Base-by-base conservation (phyloP, 495 filamentous ascomycete genomes). In the Daldinia decipiens region DNA sequence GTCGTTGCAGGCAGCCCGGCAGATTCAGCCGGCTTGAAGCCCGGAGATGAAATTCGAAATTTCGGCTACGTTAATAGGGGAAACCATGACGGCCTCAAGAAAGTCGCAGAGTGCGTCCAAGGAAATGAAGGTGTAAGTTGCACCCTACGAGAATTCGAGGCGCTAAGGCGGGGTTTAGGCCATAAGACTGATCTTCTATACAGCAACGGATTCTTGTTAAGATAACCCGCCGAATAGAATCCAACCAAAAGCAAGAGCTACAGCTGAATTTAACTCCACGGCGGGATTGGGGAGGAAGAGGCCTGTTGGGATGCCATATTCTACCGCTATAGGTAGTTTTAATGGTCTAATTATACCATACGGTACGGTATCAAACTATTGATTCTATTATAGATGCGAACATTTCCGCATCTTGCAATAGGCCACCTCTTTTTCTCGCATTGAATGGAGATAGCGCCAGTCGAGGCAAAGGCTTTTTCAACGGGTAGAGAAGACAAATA, bases 271-370 rank as follows among this genome's bases (percentile, higher is more conserved):
- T 98, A 64, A 90, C 82, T 58, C 95, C 95, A 45, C 84, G 88
- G 62, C 85, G 86, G 45, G 82, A 92, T 74, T 98, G 95, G 95
- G 95, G 94, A 52, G 95, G 95, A 8, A 86, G 92, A 73, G 95
- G 95, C 4, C 77, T 95, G 71, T 80, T 98, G 65, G 95, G 95
- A 34, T 98, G 95, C 77, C 93, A 96, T 84, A 84, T 97, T 38
- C 78, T 96, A 68, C 93, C 92, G n/a, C 56, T 94, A 62, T 89
- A 79, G n/a, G n/a, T 1, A 38, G 31, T 38, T 24, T 24, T 21
- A 40, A 31, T 21, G 17, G 7, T 21, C 15, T 6, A 9, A 36
- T 15, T n/a, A 34, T 19, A 15, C 8, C n/a, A n/a, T n/a, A n/a
- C n/a, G n/a, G 17, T 6, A n/a, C 5, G 53, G n/a, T 11, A 21